phyloP scores from a whole-genome alignment of 1,284 basidiomycete species.

The Austropuccinia psidii region DNA sequence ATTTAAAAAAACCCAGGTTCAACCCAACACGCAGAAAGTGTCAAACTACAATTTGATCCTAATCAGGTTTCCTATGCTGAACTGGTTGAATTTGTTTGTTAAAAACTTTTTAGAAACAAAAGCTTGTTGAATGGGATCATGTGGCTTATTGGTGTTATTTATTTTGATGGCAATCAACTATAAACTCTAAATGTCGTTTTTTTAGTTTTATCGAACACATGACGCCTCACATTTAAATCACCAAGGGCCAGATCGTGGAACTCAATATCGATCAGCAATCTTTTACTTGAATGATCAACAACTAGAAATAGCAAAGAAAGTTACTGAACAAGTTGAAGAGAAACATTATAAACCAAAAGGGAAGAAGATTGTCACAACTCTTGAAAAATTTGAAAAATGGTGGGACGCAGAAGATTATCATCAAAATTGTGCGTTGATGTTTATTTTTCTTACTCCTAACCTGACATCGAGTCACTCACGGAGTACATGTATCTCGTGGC shows the following conservation, averaged over 20 bases:
- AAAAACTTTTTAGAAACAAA: too few species aligned
- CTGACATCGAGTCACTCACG: not conserved
- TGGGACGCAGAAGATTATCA: slow-evolving; percentile 77
- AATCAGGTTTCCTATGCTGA: not conserved
- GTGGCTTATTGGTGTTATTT: not conserved
- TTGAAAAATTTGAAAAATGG: slow-evolving; percentile 61
- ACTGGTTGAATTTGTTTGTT: slow-evolving; percentile 33
- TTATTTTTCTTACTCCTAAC: not conserved
- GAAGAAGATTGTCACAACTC: slow-evolving; percentile 68
- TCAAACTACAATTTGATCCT: slow-evolving; percentile 78
- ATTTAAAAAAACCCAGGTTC: slow-evolving; percentile 51
- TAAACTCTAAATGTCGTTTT: not conserved
- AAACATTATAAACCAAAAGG: slow-evolving; percentile 63
- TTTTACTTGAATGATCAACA: slow-evolving; percentile 75
- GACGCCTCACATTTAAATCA: slow-evolving; percentile 65
- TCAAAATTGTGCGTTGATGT: slow-evolving; percentile 23
- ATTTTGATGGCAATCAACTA: not conserved
- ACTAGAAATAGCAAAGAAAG: slow-evolving; percentile 61
- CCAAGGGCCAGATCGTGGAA: slow-evolving; percentile 48
- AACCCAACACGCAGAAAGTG: slow-evolving; percentile 84
- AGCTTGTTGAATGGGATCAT: too few species aligned
- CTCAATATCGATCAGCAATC: slow-evolving; percentile 82
- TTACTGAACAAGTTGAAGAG: slow-evolving; percentile 76
- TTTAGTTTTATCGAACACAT: slow-evolving; percentile 60
- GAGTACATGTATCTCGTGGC: not conserved